Conservation (phyloP, 208 protist species). For the Acanthamoeba lenticulata region DNA sequence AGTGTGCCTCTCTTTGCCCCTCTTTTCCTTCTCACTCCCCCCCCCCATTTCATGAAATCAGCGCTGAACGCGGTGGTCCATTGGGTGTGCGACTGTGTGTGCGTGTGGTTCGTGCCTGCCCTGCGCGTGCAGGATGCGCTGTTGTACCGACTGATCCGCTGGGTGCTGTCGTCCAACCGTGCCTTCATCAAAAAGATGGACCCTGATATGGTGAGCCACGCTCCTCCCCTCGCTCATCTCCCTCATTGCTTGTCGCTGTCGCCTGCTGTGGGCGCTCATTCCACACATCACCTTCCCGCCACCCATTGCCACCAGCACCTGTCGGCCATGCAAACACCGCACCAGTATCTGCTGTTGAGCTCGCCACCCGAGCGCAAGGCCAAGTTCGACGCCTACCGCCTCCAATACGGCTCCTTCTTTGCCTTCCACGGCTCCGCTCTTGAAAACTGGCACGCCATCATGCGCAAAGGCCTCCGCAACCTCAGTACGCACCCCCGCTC, state of each 20-base stretch:
- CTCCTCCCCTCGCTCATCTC: not conserved
- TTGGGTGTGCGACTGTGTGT: no score
- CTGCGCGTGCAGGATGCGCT: not conserved
- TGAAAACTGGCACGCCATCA: constrained; percentile 83
- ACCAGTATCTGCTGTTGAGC: constrained; percentile 81
- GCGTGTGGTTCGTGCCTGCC: not conserved
- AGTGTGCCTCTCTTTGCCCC: not conserved
- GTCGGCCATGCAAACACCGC: constrained; percentile 71
- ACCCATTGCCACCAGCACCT: no score
- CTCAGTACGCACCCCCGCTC: not conserved
- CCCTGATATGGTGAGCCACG: not conserved
- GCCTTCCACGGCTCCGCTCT: constrained; percentile 81
- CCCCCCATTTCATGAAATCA: no score
- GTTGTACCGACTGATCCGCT: constrained; percentile 44
- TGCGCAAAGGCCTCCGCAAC: constrained; percentile 77
- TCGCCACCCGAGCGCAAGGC: constrained; percentile 75
- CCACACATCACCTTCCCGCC: no score
- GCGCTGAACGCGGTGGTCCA: no score
- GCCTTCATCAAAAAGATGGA: constrained; percentile 62
- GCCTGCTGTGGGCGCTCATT: not conserved
- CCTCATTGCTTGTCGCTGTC: not conserved
- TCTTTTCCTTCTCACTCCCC: not conserved
- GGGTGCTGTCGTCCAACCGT: constrained; percentile 46
- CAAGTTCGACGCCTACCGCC: constrained; percentile 75
- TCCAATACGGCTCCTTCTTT: constrained; percentile 77